phyloP scores from a whole-genome alignment of 2,329 filamentous ascomycete species.

The Rhinocladiella mackenziei region DNA sequence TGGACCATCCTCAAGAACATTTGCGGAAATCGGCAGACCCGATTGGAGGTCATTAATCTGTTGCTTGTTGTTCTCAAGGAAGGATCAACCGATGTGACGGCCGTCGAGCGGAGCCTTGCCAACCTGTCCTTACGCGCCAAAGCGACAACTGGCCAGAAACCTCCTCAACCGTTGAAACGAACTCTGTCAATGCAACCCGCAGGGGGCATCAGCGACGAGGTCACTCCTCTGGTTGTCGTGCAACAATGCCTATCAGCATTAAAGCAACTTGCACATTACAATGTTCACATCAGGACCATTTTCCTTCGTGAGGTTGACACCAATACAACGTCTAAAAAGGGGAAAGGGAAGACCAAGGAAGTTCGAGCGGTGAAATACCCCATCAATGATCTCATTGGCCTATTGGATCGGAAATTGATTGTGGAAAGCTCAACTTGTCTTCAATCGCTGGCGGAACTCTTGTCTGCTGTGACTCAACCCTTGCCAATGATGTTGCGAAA shows the following conservation, averaged over 20 bases:
- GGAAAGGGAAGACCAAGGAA: conserved; percentile 87
- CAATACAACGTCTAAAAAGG: conserved; percentile 70
- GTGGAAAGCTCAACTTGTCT: conserved; percentile 97
- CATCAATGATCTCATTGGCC: conserved; percentile 80
- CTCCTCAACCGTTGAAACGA: conserved; percentile 74
- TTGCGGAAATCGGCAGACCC: conserved; percentile 93
- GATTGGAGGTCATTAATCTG: conserved; percentile 88
- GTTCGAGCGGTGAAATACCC: conserved; percentile 80
- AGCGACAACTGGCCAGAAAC: conserved; percentile 72
- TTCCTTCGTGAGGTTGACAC: conserved; percentile 94
- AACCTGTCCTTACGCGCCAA: conserved; percentile 88
- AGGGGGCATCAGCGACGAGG: conserved; percentile 67
- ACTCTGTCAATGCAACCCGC: conserved; percentile 59
- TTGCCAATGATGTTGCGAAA: conserved; percentile 77
- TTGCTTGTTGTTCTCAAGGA: conserved; percentile 92
- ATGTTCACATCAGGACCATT: conserved; percentile 80
- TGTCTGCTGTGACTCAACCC: conserved; percentile 84
- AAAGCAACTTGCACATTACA: conserved; percentile 76
- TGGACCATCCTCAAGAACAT: conserved; percentile 86
- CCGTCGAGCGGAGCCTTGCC: conserved; percentile 91
- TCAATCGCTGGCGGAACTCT: conserved; percentile 81
- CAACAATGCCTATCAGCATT: conserved; percentile 89
- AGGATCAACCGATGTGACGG: conserved; percentile 85
- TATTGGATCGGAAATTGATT: conserved; percentile 89
- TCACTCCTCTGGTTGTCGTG: conserved; percentile 89